Evolutionary conservation across 208 protist genomes (phyloP), one percentile per base, ranked within the genome.

Genomic region (Leptomonas pyrrhocoris): DNA sequence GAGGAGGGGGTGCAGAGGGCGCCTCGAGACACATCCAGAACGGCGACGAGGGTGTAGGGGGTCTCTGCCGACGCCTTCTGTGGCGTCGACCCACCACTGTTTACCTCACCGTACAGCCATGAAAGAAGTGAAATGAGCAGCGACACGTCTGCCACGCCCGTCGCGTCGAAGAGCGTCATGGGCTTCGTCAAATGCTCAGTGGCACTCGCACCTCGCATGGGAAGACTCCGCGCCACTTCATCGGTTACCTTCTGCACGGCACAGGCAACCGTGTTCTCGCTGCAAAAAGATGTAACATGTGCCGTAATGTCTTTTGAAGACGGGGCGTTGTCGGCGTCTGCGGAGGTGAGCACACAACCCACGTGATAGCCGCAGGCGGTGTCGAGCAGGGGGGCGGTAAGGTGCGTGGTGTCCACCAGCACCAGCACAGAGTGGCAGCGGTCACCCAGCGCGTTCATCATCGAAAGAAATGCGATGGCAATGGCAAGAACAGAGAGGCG

Each of bases 401-500:
- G 4, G 38, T 45, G 7, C 0, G 55, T 23, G 7, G 34, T 64
- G 43, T 48, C 57, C 16, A 74, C 50, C 7, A 89, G 62, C 38
- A 77, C 51, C 25, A 89, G 8, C 16, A 85, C 80, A 6, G 70
- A 76, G 51, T 62, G 66, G 21, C 73, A 89, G 31, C 67, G 40
- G 23, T 74, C 59, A 2, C 78, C 74, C 56, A 84, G 45, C 13
- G 75, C 64, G 57, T 89, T 89, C 83, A 89, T 85, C 11, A 8
- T 27, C 5, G 16, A n/a, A 38, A 27, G 45, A 19, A 2, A 0
- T 23, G 34, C 18, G 18, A 2, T 2, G 11, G 19, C 1, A 43
- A 46, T 0, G 7, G 9, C 23, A 19, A 56, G 3, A 43, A n/a
- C 0, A 18, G 12, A 28, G 48, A n/a, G 11, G 40, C n/a, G n/a